Percentiles rank a stretch among this genome's conserved stretches.
Evolutionary conservation across 495 filamentous ascomycete species (phyloP).

Genomic region (Oleoguttula mirabilis): DNA sequence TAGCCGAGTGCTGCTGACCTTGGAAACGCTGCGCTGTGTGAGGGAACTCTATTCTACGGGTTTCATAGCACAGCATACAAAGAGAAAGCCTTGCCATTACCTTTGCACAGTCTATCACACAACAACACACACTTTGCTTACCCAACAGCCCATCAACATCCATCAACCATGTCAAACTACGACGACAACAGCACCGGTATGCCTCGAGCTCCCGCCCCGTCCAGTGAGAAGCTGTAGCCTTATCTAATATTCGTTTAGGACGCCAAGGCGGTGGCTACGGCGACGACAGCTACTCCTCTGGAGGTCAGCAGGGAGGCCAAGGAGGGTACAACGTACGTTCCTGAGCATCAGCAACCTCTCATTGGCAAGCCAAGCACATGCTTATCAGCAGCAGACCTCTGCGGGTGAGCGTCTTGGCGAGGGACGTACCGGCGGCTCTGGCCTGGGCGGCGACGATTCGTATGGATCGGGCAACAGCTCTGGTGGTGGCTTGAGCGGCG

Average conservation of each 20-base stretch:
- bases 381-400: background rate
- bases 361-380: background rate
- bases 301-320: no score
- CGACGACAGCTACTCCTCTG: background rate
- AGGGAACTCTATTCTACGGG: no score
- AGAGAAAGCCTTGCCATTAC: no score
- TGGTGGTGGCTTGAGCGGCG: background rate
- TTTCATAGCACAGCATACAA: no score
- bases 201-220: background rate
- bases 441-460: background rate
- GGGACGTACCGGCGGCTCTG: background rate
- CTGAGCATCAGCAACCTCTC: background rate
- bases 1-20: no score
- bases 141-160: background rate
- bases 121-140: no score
- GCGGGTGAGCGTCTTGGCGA: background rate
- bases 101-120: no score
- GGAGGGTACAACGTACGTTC: background rate
- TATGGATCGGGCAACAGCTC: slow-evolving; percentile 1
- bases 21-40: no score
- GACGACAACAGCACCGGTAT: background rate
- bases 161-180: background rate
- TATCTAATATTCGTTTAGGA: background rate
- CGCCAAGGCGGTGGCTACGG: background rate
- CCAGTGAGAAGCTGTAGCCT: background rate